These are phyloP conservation scores for Tricholoma sp. DNA, from an alignment of 768 basidiomycete species.

Conservation along the genomic window DNA sequence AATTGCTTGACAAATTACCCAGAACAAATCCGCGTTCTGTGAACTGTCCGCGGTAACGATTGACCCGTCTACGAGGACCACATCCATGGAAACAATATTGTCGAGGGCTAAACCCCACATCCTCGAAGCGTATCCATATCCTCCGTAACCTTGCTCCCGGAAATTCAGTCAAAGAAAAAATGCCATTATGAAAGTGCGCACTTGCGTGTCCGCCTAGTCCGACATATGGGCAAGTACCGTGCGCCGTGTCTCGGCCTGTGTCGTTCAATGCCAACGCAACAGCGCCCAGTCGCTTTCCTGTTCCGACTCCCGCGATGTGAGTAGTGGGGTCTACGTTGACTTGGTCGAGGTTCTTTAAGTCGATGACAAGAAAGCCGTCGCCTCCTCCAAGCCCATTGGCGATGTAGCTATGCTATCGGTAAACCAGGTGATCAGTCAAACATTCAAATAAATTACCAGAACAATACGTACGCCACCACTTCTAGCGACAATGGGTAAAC, in stretches of 20 bases:
- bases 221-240: constrained; percentile 42
- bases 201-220: constrained; percentile 43
- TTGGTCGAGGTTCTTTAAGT: constrained; percentile 30
- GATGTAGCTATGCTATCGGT: constrained; percentile 35
- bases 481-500: background rate
- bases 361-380: constrained; percentile 36
- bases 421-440: background rate
- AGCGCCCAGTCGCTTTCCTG: background rate
- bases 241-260: constrained; percentile 32
- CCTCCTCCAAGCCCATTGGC: constrained; percentile 39
- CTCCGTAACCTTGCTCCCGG: constrained; percentile 21
- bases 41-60: constrained; percentile 12
- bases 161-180: background rate
- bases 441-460: background rate
- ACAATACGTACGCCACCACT: background rate
- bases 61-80: constrained; percentile 30
- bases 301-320: constrained; percentile 19
- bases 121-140: constrained; percentile 29
- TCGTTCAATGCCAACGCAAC: constrained; percentile 29
- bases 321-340: constrained; percentile 26
- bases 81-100: constrained; percentile 22
- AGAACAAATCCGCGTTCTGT: background rate
- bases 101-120: constrained; percentile 35
- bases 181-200: constrained; percentile 8
- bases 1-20: constrained; percentile 12